A percentile compares a stretch with the other conserved stretches of the same genome.
These are phyloP conservation scores for Ophiocordyceps sinensis DNA, from an alignment of 2,329 filamentous ascomycete species.

Conservation along the genomic window DNA sequence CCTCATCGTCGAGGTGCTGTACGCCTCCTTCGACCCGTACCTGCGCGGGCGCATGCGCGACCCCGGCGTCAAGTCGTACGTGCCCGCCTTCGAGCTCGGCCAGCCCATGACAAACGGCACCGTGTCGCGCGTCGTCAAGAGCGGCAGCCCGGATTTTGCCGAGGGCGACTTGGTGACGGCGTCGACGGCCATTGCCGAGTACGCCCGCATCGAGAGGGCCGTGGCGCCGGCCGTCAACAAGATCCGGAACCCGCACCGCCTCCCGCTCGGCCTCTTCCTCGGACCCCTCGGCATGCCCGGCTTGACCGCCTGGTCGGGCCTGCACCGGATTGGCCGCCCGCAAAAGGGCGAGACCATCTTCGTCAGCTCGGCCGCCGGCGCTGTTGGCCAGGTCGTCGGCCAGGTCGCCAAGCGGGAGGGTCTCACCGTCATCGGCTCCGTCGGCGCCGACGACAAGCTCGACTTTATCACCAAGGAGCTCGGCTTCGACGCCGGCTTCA, in stretches of 20 bases:
- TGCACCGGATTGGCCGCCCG: conserved; percentile 49
- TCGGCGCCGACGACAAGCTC: conserved; percentile 67
- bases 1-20: conserved; percentile 57
- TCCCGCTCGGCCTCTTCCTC: conserved; percentile 54
- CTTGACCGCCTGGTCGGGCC: conserved; percentile 55
- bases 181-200: conserved; percentile 51
- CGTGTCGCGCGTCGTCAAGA: conserved; percentile 58
- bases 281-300: conserved; percentile 52
- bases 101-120: conserved; percentile 49
- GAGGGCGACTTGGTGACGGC: conserved; percentile 52
- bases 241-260: conserved; percentile 53
- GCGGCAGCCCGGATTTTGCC: conserved; percentile 45
- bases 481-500: conserved; percentile 52
- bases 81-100: conserved; percentile 36
- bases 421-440: conserved; percentile 63
- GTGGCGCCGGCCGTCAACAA: conserved; percentile 29
- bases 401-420: conserved; percentile 75
- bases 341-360: conserved; percentile 64
- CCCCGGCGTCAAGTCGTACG: conserved; percentile 46
- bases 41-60: conserved; percentile 66
- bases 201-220: conserved; percentile 38
- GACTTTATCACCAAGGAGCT: conserved; percentile 43
- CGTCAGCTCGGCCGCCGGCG: conserved; percentile 64
- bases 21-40: conserved; percentile 73
- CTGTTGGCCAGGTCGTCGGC: conserved; percentile 70